phyloP scores from a whole-genome alignment of 139 green algal species.

The Eudorina sp. region DNA sequence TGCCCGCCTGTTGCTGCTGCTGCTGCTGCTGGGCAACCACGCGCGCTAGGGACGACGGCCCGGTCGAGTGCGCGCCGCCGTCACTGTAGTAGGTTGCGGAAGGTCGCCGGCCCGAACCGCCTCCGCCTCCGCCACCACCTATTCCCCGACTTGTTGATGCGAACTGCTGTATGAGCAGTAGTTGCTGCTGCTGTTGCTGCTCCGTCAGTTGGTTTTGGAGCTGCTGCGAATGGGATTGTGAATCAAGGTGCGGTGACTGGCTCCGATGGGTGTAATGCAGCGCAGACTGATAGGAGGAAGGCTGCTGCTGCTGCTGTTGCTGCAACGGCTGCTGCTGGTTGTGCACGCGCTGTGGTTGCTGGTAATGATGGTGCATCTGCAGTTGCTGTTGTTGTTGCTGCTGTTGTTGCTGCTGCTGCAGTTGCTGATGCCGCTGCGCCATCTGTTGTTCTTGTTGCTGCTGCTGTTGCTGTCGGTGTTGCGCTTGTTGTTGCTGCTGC shows the following conservation, averaged over 20 bases:
- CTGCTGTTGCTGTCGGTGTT: neutral
- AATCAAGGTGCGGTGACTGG: neutral
- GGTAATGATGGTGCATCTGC: neutral
- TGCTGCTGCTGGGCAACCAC: no score
- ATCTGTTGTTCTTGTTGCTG: neutral
- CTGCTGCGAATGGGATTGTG: no score
- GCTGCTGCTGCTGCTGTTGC: neutral
- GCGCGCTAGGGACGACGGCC: no score
- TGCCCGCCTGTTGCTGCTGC: neutral
- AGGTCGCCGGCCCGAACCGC: no score
- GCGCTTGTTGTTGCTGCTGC: neutral
- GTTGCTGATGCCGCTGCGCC: neutral
- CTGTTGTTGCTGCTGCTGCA: neutral
- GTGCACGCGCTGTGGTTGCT: neutral
- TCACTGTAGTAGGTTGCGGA: no score
- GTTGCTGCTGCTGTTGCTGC: constrained; percentile 13
- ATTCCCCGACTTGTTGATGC: no score
- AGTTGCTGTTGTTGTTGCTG: constrained; percentile 1
- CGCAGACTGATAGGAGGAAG: neutral
- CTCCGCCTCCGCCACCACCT: no score
- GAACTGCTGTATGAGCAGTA: no score
- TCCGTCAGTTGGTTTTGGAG: neutral
- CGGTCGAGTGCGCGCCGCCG: no score
- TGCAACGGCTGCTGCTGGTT: neutral
- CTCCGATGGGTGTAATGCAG: neutral